Conservation (phyloP, 345 rosid genomes). For the Salix brachista region DNA sequence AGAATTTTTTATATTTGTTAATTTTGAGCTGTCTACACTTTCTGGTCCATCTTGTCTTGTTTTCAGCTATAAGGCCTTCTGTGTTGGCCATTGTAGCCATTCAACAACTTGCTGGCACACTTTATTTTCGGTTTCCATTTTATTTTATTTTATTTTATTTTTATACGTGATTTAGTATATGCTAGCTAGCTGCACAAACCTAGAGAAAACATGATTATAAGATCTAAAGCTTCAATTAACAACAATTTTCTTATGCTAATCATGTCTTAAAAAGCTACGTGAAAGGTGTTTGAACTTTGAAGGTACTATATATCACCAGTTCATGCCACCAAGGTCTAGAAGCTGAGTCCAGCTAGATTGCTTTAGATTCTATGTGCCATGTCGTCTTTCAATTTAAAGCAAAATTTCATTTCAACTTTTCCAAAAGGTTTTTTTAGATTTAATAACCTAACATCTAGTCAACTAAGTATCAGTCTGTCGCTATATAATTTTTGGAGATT, state of each 20-base stretch:
- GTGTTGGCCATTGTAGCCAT: slow-evolving; percentile 29
- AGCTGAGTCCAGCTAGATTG: slow-evolving; percentile 36
- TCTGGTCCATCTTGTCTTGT: slow-evolving; percentile 36
- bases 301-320: slow-evolving; percentile 29
- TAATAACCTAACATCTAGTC: slow-evolving; percentile 11
- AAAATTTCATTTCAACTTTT: slow-evolving; percentile 35
- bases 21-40: slow-evolving; percentile 6
- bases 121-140: slow-evolving; percentile 1
- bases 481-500: too few relatives aligned
- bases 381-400: slow-evolving; percentile 12
- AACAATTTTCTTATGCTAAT: slow-evolving; percentile 25
- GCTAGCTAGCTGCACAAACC: slow-evolving; percentile 8
- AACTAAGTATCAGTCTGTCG: not conserved
- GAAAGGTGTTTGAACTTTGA: slow-evolving; percentile 11
- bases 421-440: not conserved
- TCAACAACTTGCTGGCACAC: slow-evolving; percentile 23
- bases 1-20: not conserved
- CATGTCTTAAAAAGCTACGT: slow-evolving; percentile 27
- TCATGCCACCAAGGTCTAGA: slow-evolving; percentile 30
- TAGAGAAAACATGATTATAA: slow-evolving; percentile 26
- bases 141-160: too few relatives aligned
- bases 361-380: slow-evolving; percentile 28
- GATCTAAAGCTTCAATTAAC: slow-evolving; percentile 33
- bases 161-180: slow-evolving; percentile 7
- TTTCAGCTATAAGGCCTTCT: slow-evolving; percentile 12